phyloP scores from a whole-genome alignment of 352 stramenopile species.

The Hyaloperonospora brassicae region DNA sequence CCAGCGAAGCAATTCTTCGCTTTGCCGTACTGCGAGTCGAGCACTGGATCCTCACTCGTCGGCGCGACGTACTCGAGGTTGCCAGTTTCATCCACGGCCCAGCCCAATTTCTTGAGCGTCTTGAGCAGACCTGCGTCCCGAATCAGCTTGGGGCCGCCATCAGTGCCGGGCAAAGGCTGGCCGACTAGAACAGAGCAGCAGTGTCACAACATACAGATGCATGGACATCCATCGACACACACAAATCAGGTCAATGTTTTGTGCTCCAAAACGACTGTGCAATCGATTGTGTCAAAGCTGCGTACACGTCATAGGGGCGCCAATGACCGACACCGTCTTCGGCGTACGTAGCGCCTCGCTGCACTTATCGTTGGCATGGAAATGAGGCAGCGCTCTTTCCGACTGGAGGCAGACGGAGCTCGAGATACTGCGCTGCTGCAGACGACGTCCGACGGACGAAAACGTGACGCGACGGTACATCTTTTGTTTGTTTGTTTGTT shows the following conservation, averaged over 20 bases:
- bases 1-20: slow-evolving; percentile 75
- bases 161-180: slow-evolving; percentile 72
- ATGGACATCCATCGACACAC: too few relatives aligned
- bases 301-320: slow-evolving; percentile 83
- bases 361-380: slow-evolving; percentile 41
- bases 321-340: slow-evolving; percentile 73
- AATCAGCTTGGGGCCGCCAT: slow-evolving; percentile 64
- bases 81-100: slow-evolving; percentile 80
- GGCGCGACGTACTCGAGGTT: slow-evolving; percentile 67
- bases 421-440: slow-evolving; percentile 41
- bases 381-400: slow-evolving; percentile 57
- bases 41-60: slow-evolving; percentile 36
- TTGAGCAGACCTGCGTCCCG: slow-evolving; percentile 76
- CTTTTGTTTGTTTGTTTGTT: too few relatives aligned
- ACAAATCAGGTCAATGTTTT: not conserved
- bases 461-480: too few relatives aligned
- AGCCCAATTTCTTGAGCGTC: slow-evolving; percentile 66
- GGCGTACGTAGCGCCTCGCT: slow-evolving; percentile 51
- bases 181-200: slow-evolving; percentile 36
- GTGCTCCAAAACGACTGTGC: not conserved
- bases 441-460: slow-evolving; percentile 8
- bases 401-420: slow-evolving; percentile 40
- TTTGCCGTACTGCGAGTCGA: slow-evolving; percentile 61
- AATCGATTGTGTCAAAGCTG: not conserved
- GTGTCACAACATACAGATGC: too few relatives aligned